Evolutionary conservation across 805 yeast species (phyloP), one percentile per base, ranked within the genome.

Genomic region (Candida pini): DNA sequence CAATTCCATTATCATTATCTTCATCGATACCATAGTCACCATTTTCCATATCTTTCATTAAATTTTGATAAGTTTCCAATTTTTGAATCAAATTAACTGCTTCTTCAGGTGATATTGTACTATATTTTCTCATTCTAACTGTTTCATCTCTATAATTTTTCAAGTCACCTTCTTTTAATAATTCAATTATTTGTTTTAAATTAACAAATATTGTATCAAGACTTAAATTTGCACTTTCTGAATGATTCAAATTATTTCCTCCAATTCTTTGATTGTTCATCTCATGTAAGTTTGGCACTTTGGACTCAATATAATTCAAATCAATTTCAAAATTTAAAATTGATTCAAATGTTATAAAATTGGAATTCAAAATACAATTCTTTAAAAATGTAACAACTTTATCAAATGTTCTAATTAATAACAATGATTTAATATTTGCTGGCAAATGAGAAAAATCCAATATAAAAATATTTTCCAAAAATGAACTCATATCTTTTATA

Each of bases 341-440:
- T 0, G 90, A 81, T 38, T 63, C 79, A 16, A 67, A 64, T 15
- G 87, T 78, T 45, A 76, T 77, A 2, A 69, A 71, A 1, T 78
- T 73, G 14, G 71, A 69, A 24, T 68, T 59, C 29, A 76, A 64
- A 40, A 89, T 64, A 7, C 78, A 65, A 28, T 70, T 68, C 41
- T 83, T 64, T 54, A 90, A 75, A 41, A 79, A 75, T 26, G 79
- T 73, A 0, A 94, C 78, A 40, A 92, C 71, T 44, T 83, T 78
- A 62, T 89, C 97, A 54, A 85, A 86, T 18, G 90, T 87, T 52
- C 95, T 74, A 45, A 87, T 78, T 40, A 89, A 71, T n/a, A 94
- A 74, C 40, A 88, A 63, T 3, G 90, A 78, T 46, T 84, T 75
- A 38, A 90, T 78, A 5, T 83, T 73, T 29, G 71, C 70, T 0